phyloP scores from a whole-genome alignment of 2,329 filamentous ascomycete species.

The Teratosphaeria destructans region DNA sequence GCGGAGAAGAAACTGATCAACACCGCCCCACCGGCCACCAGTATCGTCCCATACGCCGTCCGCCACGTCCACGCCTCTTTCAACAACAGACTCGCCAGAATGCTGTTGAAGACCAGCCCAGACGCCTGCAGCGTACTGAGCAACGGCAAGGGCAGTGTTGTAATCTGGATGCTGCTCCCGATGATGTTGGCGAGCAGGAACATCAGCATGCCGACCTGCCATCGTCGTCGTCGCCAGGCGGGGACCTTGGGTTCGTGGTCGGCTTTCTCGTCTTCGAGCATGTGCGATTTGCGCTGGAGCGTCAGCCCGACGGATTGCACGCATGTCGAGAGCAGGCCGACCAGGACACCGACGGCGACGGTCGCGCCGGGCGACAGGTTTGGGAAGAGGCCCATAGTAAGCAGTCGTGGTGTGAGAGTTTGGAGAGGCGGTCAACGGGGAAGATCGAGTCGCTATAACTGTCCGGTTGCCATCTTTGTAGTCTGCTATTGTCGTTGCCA shows the following conservation, averaged over 20 bases:
- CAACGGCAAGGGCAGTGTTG: slow-evolving; percentile 84
- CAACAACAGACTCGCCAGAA: slow-evolving; percentile 87
- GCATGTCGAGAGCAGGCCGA: slow-evolving; percentile 86
- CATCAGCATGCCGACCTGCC: slow-evolving; percentile 95
- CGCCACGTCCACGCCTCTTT: slow-evolving; percentile 89
- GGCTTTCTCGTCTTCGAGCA: slow-evolving; percentile 91
- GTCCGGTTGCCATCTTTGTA: neutral
- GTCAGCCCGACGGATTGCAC: slow-evolving; percentile 92
- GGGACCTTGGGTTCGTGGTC: slow-evolving; percentile 68
- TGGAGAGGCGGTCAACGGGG: neutral
- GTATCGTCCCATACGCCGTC: slow-evolving; percentile 40
- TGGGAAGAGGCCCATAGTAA: slow-evolving; percentile 5
- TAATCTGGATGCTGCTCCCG: slow-evolving; percentile 94
- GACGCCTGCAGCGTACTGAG: slow-evolving; percentile 92
- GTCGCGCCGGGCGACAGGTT: slow-evolving; percentile 26
- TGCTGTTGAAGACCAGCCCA: slow-evolving; percentile 94
- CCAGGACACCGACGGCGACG: slow-evolving; percentile 64
- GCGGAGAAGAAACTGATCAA: slow-evolving; percentile 91
- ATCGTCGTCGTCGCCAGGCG: slow-evolving; percentile 79
- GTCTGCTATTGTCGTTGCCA: neutral
- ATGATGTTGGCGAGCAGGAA: slow-evolving; percentile 91
- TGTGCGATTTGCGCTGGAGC: slow-evolving; percentile 93
- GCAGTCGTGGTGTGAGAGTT: neutral
- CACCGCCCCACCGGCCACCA: slow-evolving; percentile 53
- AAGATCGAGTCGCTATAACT: neutral